Evolutionary conservation across 129 eudicot genomes (phyloP), one percentile per base, ranked within the genome.

Genomic region (Sambucus nigra): DNA sequence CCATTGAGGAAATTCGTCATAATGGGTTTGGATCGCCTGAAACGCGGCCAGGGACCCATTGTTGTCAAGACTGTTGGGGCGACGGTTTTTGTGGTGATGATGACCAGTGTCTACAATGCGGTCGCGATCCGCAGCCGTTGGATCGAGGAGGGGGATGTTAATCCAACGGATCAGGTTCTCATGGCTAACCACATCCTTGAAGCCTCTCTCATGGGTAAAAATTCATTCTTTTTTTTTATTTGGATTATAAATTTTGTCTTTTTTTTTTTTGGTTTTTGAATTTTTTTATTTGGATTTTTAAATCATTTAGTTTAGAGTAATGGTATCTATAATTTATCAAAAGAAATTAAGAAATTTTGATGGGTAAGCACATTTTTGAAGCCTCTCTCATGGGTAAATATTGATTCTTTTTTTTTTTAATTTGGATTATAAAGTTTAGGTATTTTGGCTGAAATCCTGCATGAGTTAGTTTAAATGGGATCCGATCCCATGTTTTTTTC

Each of bases 101-200:
- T 81, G 45, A 73, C 94, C 21, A 53, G 59, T 52, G 26, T 70
- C 41, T 75, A 59, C 57, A 73, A 66, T 51, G 68, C 80, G 16
- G 25, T 56, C 48, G 54, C 48, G 49, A 70, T 78, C 28, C 80
- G 72, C 41, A 73, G 58, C 15, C 80, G 84, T 18, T 24, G 74
- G 18, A 54, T 48, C 18, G 78, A 77, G 33, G 71, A 51, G 0
- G 80, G 72, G 49, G 62, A 53, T 1, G 57, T 88, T 5, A 80
- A 77, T 69, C 83, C 85, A 0, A 78, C 83, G 7, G 93, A 88
- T 47, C 95, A 84, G 58, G 79, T 88, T 68, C 78, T 88, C 51
- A 49, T 80, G 56, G 72, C 84, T n/a, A 45, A 50, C 35, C 80
- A 79, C 35, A 73, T 88, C 47, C 85, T 88, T 2, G 80, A 88